Conservation (phyloP, 352 stramenopile genomes). For the Globisporangium emineosum region DNA sequence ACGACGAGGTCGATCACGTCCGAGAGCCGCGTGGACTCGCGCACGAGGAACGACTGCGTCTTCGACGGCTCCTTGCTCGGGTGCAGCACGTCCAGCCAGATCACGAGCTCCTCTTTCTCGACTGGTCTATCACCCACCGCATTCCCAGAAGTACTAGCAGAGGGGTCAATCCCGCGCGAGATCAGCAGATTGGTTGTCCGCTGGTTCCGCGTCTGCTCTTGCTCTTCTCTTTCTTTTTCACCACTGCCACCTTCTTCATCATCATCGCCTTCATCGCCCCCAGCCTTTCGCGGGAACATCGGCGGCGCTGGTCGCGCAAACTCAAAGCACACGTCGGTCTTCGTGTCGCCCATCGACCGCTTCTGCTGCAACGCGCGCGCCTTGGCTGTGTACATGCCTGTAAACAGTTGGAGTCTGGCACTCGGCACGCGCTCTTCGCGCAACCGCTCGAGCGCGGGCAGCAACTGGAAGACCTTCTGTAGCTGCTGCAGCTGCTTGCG, state of each 20-base stretch:
- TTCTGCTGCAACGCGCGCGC: conserved; percentile 45
- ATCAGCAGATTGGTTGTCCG: conserved; percentile 17
- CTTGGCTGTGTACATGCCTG: conserved; percentile 53
- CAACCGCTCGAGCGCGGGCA: conserved; percentile 41
- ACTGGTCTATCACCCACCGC: not conserved
- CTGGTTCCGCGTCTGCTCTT: conserved; percentile 12
- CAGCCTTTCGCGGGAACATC: not conserved
- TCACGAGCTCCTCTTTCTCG: conserved; percentile 39
- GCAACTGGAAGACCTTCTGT: conserved; percentile 26
- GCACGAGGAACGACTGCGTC: conserved; percentile 74
- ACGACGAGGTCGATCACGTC: conserved; percentile 62
- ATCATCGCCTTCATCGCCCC: not conserved
- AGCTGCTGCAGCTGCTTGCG: conserved; percentile 23
- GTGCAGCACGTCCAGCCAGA: conserved; percentile 76
- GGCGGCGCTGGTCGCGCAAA: conserved; percentile 41
- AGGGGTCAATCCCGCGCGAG: not conserved
- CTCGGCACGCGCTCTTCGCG: conserved; percentile 42
- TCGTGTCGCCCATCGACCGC: conserved; percentile 51
- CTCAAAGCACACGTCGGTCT: conserved; percentile 55
- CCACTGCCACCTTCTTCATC: not conserved
- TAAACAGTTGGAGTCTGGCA: conserved; percentile 42
- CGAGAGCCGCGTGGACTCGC: conserved; percentile 44
- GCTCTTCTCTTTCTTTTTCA: conserved; percentile 1
- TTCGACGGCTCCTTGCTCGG: conserved; percentile 56
- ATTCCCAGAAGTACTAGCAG: not conserved